These are phyloP conservation scores for Hawksworthiomyces lignivorus DNA, from an alignment of 2,329 filamentous ascomycete genomes.

Conservation along the genomic window DNA sequence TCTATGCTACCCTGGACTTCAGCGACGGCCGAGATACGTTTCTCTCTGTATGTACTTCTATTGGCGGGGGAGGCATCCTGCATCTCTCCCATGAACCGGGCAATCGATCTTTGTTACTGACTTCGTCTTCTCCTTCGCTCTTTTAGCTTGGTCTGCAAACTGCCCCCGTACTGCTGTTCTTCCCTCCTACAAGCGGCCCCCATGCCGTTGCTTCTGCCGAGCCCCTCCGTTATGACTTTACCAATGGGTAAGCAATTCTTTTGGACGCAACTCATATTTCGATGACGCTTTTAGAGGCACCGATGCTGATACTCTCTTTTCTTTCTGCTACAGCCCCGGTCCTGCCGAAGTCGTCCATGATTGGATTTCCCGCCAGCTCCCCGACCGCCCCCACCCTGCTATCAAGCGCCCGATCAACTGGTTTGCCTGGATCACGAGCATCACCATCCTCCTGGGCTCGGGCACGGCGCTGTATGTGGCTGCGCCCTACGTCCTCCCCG, in stretches of 20 bases:
- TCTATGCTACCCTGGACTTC: slow-evolving; percentile 87
- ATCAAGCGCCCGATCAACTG: slow-evolving; percentile 84
- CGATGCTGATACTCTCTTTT: too few relatives aligned
- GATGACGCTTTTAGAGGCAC: neutral
- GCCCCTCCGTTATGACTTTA: slow-evolving; percentile 80
- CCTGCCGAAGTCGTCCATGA: slow-evolving; percentile 68
- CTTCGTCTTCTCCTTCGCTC: neutral
- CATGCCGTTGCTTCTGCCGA: slow-evolving; percentile 62
- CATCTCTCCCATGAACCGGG: too few relatives aligned
- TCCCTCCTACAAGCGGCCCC: slow-evolving; percentile 75
- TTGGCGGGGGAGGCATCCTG: too few relatives aligned
- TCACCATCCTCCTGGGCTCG: slow-evolving; percentile 61
- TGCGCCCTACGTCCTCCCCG: slow-evolving; percentile 69
- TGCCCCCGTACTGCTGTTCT: slow-evolving; percentile 81
- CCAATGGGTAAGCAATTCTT: slow-evolving; percentile 53
- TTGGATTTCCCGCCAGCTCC: slow-evolving; percentile 73
- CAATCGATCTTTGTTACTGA: neutral
- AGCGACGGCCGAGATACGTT: slow-evolving; percentile 75
- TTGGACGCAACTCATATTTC: too few relatives aligned
- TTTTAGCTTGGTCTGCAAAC: slow-evolving; percentile 82
- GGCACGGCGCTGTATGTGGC: slow-evolving; percentile 63
- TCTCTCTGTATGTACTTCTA: slow-evolving; percentile 58
- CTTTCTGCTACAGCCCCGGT: slow-evolving; percentile 47
- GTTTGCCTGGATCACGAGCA: slow-evolving; percentile 59
- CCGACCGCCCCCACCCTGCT: slow-evolving; percentile 68